Conservation (phyloP, 345 rosid genomes). For the Acer negundo region DNA sequence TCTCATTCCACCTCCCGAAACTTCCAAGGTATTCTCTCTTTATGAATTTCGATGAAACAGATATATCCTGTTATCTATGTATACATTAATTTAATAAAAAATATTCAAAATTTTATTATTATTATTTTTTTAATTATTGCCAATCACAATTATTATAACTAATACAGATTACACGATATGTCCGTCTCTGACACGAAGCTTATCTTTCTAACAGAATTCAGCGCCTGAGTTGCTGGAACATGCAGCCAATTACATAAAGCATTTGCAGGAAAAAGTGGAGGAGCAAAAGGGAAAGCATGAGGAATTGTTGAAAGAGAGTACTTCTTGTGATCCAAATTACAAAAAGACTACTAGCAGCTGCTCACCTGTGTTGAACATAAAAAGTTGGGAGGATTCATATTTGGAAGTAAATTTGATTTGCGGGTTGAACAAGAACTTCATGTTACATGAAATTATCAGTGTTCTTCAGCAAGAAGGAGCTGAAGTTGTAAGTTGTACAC, state of each 20-base stretch:
- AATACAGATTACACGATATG: neutral
- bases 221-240: constrained; percentile 12
- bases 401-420: constrained; percentile 26
- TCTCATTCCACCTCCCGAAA: neutral
- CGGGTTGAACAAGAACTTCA: constrained; percentile 21
- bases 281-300: neutral
- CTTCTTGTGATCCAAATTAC: neutral
- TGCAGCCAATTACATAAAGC: constrained; percentile 3
- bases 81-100: too few species aligned
- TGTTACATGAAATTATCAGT: constrained; percentile 22
- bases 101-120: too few species aligned
- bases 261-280: constrained; percentile 1
- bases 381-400: constrained; percentile 21
- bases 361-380: constrained; percentile 22
- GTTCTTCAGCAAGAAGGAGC: constrained; percentile 40
- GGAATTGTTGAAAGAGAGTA: neutral
- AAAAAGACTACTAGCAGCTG: neutral
- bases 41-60: too few species aligned
- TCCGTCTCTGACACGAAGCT: neutral
- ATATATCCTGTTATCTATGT: too few species aligned
- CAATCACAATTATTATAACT: too few species aligned
- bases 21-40: neutral
- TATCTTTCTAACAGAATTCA: neutral
- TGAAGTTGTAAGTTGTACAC: constrained; percentile 29
- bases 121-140: too few species aligned